Evolutionary conservation across 164 flowering plant species (phyloP), one percentile per base, ranked within the genome.

Genomic region (Nymphaea colorata): DNA sequence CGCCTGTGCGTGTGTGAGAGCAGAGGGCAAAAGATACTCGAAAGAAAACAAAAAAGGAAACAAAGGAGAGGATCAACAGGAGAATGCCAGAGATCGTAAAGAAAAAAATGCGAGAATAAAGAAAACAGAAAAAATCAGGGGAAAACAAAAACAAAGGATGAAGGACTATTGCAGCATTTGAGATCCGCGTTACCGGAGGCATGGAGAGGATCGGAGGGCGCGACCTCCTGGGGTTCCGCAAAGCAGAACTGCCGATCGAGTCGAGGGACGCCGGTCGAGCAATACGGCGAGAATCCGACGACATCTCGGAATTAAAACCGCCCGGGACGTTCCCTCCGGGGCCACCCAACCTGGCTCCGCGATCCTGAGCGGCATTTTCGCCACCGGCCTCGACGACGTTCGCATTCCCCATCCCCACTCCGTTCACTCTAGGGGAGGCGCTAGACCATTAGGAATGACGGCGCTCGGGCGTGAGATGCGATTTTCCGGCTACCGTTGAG

Each of bases 151-250:
- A 8, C 2, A 14, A 64, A 64, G 41, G 10, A 4, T 3, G 41
- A 3, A 64, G 36, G 36, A 47, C 17, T 44, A 4, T 36, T 41
- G 43, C 12, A 42, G 16, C 36, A 51, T 45, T 11, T 16, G 57
- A 51, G n/a, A 18, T 62, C 36, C 43, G 60, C 42, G n/a, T 42
- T 42, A 89, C 96, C 96, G 87, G 93, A 70, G 96, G 86, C 74
- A 82, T 70, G 70, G 85, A 87, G 79, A 84, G 65, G 70, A 84
- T 80, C 25, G 96, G 96, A 64, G 93, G 83, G 72, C 76, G 76
- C 68, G 83, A 78, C 14, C 79, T 79, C 6, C 75, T 72, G 41
- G 87, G 87, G 66, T 85, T 83, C 18, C 57, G 71, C 4, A 90
- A 88, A 16, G 96, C 89, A 60, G 87, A 77, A 67, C 81, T 77